Conservation (phyloP, 2,329 filamentous ascomycete species). For the Cercospora sp. region DNA sequence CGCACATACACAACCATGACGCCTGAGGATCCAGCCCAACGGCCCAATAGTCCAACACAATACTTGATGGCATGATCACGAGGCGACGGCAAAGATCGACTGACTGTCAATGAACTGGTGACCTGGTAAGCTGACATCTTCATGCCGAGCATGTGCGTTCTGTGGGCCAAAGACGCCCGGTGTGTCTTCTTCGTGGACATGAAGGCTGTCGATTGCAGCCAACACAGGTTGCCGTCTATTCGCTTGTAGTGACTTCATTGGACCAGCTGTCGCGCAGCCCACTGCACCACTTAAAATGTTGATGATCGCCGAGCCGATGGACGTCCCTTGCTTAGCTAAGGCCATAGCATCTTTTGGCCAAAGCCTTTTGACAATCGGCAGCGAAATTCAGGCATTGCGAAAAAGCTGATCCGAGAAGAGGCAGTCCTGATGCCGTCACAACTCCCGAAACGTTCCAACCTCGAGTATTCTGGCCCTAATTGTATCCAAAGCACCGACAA, state of each 20-base stretch:
- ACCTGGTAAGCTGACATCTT: neutral
- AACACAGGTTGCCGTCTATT: neutral
- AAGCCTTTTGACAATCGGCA: neutral
- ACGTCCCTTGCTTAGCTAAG: neutral
- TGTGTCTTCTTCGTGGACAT: neutral
- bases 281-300: neutral
- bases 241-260: neutral
- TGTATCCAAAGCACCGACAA: neutral
- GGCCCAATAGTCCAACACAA: neutral
- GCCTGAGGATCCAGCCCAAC: neutral
- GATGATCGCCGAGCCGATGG: neutral
- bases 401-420: neutral
- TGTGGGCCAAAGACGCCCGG: neutral
- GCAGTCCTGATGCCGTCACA: neutral
- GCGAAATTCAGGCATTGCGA: neutral
- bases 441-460: neutral
- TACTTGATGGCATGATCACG: neutral
- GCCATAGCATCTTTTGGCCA: neutral
- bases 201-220: neutral
- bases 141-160: neutral
- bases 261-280: neutral
- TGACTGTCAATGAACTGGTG: neutral
- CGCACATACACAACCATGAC: neutral
- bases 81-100: neutral
- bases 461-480: neutral